Evolutionary conservation across 768 basidiomycete genomes (phyloP).

Genomic region (Postia placenta): DNA sequence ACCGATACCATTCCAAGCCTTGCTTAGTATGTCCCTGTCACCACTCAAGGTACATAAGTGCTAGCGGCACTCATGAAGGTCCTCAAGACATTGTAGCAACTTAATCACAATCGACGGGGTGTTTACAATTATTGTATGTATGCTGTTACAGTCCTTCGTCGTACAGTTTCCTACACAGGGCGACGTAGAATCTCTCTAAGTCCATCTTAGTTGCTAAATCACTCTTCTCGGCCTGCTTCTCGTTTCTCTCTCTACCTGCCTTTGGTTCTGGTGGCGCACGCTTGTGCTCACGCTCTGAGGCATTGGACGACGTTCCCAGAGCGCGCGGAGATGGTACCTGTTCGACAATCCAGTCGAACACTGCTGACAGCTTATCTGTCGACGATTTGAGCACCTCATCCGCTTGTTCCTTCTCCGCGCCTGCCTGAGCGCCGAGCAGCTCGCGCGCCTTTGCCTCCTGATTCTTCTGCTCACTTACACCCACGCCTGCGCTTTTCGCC

Average conservation of each 20-base stretch:
- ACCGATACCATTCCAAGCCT: too few relatives aligned
- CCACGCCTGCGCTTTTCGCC: constrained; percentile 29
- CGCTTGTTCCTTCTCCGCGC: constrained; percentile 26
- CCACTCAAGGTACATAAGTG: too few relatives aligned
- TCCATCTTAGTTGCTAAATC: constrained; percentile 66
- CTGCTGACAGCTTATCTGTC: constrained; percentile 65
- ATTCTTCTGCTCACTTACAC: constrained; percentile 20
- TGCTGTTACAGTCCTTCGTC: constrained; percentile 74
- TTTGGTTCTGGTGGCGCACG: background rate
- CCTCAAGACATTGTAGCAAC: too few relatives aligned
- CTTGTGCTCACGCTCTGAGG: constrained; percentile 6
- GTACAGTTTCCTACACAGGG: constrained; percentile 83
- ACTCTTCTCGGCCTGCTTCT: constrained; percentile 16
- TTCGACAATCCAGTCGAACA: constrained; percentile 78
- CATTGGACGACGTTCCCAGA: constrained; percentile 8
- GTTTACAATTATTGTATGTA: too few relatives aligned
- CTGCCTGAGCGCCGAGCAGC: background rate
- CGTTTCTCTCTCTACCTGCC: background rate
- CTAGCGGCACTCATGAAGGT: too few relatives aligned
- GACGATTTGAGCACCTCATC: constrained; percentile 61
- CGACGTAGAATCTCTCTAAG: constrained; percentile 86
- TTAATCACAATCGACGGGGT: too few relatives aligned
- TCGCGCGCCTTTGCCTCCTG: background rate
- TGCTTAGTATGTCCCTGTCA: too few relatives aligned
- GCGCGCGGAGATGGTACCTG: constrained; percentile 42